Evolutionary conservation across 495 filamentous ascomycete genomes (phyloP), one percentile per base, ranked within the genome.

Genomic region (Chaetomium cochliodes): DNA sequence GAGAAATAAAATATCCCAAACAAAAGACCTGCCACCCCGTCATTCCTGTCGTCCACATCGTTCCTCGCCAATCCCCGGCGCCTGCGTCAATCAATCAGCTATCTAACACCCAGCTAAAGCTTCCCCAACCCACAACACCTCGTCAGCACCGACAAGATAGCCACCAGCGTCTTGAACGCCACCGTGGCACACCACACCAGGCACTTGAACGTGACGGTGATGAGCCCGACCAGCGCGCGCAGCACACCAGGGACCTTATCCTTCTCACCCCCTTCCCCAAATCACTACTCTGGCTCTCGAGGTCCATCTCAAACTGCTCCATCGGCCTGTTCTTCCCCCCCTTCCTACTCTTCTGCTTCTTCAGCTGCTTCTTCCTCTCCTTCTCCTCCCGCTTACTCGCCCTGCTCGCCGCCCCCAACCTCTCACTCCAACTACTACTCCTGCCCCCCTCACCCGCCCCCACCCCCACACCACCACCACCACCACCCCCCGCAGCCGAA

Each of bases 281-380:
- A 60, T 77, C 80, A 25, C 75, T 78, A 0, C 70, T 72, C 75
- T 85, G 83, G 63, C 81, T 84, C 72, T 84, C 83, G 13, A 85
- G 65, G 60, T 85, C 83, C 11, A 85, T 75, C 69, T 85, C 83
- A 60, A 84, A 86, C 65, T 81, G 78, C 67, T 83, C 82, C 58
- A 84, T 71, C 12, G 73, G 63, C 30, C 66, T 69, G 72, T 78
- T 71, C 52, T 65, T 66, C 46, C 58, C 54, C 22, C 55, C 51
- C 59, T 65, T 63, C 69, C 62, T 65, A 52, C 64, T 69, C 62
- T 69, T 69, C 16, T 63, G 61, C 30, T 70, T 55, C 22, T 70
- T 63, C 33, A 5, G n/a, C 20, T 28, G 9, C 50, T 28, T 37
- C 28, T 69, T 62, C 30, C 66, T 55, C 22, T 47, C 16, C 23